Percentiles rank a stretch among this genome's conserved stretches.
phyloP scores from a whole-genome alignment of 305 asterid genomes.

The Fraxinus latifolia region DNA sequence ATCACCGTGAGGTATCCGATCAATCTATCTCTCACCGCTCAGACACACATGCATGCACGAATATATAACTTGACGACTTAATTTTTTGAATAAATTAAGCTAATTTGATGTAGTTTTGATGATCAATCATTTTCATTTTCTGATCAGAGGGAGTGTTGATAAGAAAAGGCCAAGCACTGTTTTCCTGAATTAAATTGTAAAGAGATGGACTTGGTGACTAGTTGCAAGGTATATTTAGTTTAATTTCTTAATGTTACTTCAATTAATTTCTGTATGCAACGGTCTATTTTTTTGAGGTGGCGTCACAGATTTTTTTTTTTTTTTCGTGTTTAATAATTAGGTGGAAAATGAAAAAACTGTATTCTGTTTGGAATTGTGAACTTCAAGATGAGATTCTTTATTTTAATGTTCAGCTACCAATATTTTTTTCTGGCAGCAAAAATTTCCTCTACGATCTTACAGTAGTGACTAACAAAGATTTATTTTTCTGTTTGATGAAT shows the following conservation, averaged over 20 bases:
- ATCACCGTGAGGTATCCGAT: conserved; percentile 21
- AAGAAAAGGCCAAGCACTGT: conserved; percentile 18
- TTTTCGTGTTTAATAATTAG: conserved; percentile 10
- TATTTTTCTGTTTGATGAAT: background rate
- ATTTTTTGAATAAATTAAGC: conserved; percentile 22
- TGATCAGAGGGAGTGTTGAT: conserved; percentile 33
- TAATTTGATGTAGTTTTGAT: conserved; percentile 26
- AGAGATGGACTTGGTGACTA: conserved; percentile 76
- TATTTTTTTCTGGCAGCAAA: background rate
- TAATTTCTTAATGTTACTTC: background rate
- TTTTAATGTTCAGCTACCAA: background rate
- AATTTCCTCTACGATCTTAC: background rate
- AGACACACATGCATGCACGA: conserved; percentile 10
- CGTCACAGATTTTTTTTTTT: background rate
- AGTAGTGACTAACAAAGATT: background rate
- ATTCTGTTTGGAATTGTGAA: background rate
- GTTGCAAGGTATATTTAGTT: conserved; percentile 64
- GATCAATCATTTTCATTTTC: background rate
- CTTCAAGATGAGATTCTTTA: background rate
- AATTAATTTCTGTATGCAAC: background rate
- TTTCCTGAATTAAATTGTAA: conserved; percentile 10
- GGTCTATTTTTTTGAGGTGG: background rate
- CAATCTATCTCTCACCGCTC: conserved; percentile 28
- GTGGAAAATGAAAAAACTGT: background rate
- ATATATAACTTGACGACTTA: conserved; percentile 1